phyloP scores from a whole-genome alignment of 352 stramenopile species.

The Peronospora belbahrii region DNA sequence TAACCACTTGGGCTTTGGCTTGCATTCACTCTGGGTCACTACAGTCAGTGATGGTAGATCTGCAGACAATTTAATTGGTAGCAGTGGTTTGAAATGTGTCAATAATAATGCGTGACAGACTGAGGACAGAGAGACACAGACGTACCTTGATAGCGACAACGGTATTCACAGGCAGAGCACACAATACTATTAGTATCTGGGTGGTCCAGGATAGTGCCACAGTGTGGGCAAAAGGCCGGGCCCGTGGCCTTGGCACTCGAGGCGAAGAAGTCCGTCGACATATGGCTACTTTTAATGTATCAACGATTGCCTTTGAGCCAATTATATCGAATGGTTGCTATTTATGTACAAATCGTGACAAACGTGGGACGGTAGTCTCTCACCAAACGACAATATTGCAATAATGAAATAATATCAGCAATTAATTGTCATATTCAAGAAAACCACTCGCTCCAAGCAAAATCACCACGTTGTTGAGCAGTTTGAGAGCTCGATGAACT shows the following conservation, averaged over 20 bases:
- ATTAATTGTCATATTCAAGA: constrained; percentile 33
- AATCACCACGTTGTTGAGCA: constrained; percentile 43
- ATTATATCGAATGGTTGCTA: constrained; percentile 7
- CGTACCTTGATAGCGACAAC: constrained; percentile 76
- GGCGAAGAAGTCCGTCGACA: constrained; percentile 65
- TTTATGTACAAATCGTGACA: constrained; percentile 1
- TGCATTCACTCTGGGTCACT: constrained; percentile 69
- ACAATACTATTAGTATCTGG: constrained; percentile 84
- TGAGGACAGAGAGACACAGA: background rate
- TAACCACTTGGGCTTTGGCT: constrained; percentile 75
- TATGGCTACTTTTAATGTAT: constrained; percentile 15
- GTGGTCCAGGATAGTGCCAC: constrained; percentile 82
- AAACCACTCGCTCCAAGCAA: constrained; percentile 75
- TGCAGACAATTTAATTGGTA: constrained; percentile 14
- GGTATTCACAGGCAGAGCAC: constrained; percentile 79
- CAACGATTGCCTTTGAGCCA: constrained; percentile 21
- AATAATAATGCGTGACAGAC: background rate
- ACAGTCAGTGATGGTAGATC: constrained; percentile 74
- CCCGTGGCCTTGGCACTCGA: constrained; percentile 46
- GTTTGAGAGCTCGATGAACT: constrained; percentile 22
- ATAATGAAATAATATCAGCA: constrained; percentile 7
- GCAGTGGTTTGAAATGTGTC: constrained; percentile 2
- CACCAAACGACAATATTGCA: too few relatives aligned
- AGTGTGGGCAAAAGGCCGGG: constrained; percentile 83
- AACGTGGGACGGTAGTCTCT: too few relatives aligned